Evolutionary conservation across 176 grass and related monocot genomes (phyloP), one percentile per base, ranked within the genome.

Genomic region (Zea luxurians): DNA sequence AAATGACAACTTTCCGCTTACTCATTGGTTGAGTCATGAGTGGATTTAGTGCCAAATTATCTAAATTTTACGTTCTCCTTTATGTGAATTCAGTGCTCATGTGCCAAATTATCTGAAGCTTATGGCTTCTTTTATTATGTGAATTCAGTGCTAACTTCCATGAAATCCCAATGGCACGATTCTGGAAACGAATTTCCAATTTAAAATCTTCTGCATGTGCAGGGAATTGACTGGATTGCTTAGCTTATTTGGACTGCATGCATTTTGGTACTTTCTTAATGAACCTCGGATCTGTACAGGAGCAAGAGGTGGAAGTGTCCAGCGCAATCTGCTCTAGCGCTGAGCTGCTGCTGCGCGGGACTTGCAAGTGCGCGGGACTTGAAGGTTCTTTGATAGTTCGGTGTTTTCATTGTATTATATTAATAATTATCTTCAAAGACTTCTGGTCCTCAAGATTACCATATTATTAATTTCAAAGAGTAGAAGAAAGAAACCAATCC

Each of bases 281-380:
- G 65, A 47, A 57, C 70, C 8, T 4, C 58, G n/a, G 43, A 68
- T n/a, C 3, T 58, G 38, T 80, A 18, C 66, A 80, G 78, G 78
- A 80, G 21, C 54, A 1, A 80, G n/a, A n/a, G n/a, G n/a, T n/a
- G n/a, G n/a, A n/a, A n/a, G n/a, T n/a, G n/a, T n/a, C n/a, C n/a
- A n/a, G n/a, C n/a, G n/a, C n/a, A n/a, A n/a, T n/a, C n/a, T n/a
- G n/a, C n/a, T n/a, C n/a, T n/a, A n/a, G n/a, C n/a, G n/a, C n/a
- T n/a, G n/a, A n/a, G n/a, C n/a, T n/a, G n/a, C n/a, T n/a, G n/a
- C n/a, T n/a, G n/a, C n/a, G n/a, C n/a, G n/a, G n/a, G n/a, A n/a
- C n/a, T n/a, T n/a, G n/a, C n/a, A n/a, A n/a, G n/a, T n/a, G n/a
- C n/a, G n/a, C n/a, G n/a, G n/a, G n/a, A n/a, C n/a, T n/a, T n/a